Evolutionary conservation across 805 yeast species (phyloP).

Genomic region (Candida sakaeoensis): DNA sequence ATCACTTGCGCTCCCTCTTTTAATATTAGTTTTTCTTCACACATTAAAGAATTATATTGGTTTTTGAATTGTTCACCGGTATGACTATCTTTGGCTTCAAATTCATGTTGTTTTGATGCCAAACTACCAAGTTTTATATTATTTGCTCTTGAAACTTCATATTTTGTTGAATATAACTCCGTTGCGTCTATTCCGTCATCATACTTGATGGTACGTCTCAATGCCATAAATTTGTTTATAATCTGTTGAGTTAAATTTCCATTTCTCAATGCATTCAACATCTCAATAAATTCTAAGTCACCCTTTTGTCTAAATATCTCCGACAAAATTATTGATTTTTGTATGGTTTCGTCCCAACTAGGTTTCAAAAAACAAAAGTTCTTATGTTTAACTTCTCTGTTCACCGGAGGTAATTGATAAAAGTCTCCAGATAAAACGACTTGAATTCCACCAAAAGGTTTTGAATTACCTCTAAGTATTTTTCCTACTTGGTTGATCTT

Average conservation of each 20-base stretch:
- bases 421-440: constrained; percentile 91
- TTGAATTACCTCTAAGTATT: constrained; percentile 42
- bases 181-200: constrained; percentile 85
- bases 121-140: constrained; percentile 34
- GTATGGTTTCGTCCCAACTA: constrained; percentile 63
- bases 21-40: constrained; percentile 56
- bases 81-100: constrained; percentile 36
- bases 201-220: constrained; percentile 57
- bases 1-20: constrained; percentile 92
- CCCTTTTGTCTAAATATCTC: constrained; percentile 86
- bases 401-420: constrained; percentile 92
- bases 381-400: constrained; percentile 28
- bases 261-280: constrained; percentile 75
- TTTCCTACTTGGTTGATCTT: constrained; percentile 73
- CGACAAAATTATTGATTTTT: constrained; percentile 64
- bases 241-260: constrained; percentile 59
- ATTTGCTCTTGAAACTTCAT: constrained; percentile 81
- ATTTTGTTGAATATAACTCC: constrained; percentile 80
- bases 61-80: constrained; percentile 18
- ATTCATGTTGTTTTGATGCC: constrained; percentile 42
- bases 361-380: constrained; percentile 72
- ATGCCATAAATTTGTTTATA: constrained; percentile 41
- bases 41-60: constrained; percentile 63
- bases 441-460: constrained; percentile 94
- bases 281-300: constrained; percentile 69